A percentile compares a stretch with the other conserved stretches of the same genome.
Evolutionary conservation across 2,329 filamentous ascomycete species (phyloP).

Genomic region (Hypoxylon sp.): DNA sequence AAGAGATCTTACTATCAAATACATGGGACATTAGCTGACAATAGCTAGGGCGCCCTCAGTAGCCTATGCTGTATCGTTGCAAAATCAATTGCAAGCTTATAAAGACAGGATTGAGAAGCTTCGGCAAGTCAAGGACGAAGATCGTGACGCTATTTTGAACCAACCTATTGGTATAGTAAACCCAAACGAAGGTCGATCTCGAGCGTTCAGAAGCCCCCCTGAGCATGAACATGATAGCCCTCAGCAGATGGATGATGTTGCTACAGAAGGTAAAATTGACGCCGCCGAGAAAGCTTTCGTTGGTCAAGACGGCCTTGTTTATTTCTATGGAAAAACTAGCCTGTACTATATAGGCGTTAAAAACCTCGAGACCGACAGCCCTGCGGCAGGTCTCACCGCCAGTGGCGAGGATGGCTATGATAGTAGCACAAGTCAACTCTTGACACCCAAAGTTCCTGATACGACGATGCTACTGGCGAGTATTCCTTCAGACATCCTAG

Average conservation of each 20-base stretch:
- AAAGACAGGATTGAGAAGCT: conserved; percentile 22
- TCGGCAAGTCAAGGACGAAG: conserved; percentile 16
- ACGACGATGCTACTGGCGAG: conserved; percentile 11
- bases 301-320: conserved; percentile 17
- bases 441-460: conserved; percentile 1
- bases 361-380: conserved; percentile 9
- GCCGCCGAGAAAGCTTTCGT: conserved; percentile 18
- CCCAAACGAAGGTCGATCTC: conserved; percentile 16
- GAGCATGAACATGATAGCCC: not conserved
- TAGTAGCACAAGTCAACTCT: conserved; percentile 3
- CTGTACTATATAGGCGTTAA: conserved; percentile 21
- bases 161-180: conserved; percentile 17
- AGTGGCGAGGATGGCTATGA: not conserved
- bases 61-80: conserved; percentile 19
- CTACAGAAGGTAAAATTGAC: conserved; percentile 5
- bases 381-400: conserved; percentile 5
- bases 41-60: conserved; percentile 18
- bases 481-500: conserved; percentile 15
- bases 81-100: conserved; percentile 23
- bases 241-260: conserved; percentile 2
- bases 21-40: too few species aligned
- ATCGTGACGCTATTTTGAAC: conserved; percentile 19
- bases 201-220: conserved; percentile 5
- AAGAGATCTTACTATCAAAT: too few species aligned
- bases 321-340: conserved; percentile 27